These are phyloP conservation scores for Pseudogymnoascus sp. DNA, from an alignment of 2,329 filamentous ascomycete species.

Conservation along the genomic window DNA sequence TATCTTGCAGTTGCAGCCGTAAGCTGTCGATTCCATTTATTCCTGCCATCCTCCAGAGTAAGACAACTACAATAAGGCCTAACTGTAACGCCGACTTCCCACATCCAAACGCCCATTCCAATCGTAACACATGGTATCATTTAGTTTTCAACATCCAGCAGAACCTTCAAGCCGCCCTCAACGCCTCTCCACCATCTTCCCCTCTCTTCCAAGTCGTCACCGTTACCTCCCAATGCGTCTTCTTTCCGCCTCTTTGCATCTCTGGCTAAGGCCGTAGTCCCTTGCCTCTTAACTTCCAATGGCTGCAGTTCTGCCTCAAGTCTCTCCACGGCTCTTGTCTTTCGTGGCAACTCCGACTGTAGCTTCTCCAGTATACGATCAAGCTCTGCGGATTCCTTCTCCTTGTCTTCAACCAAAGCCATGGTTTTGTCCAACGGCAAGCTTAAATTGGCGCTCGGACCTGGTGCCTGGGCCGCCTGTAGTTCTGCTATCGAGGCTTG, in stretches of 20 bases:
- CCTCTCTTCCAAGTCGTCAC: conserved; percentile 67
- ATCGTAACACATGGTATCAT: conserved; percentile 6
- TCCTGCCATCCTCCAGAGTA: not conserved
- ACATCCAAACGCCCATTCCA: conserved; percentile 6
- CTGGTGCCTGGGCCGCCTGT: conserved; percentile 34
- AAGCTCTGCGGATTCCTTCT: conserved; percentile 45
- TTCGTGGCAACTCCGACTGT: conserved; percentile 54
- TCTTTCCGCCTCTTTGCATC: conserved; percentile 65
- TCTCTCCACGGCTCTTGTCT: conserved; percentile 58
- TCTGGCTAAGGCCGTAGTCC: conserved; percentile 57
- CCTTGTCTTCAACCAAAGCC: conserved; percentile 43
- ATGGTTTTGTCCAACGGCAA: conserved; percentile 51
- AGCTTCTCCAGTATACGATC: conserved; percentile 57
- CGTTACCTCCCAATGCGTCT: conserved; percentile 53
- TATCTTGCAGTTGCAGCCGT: not conserved
- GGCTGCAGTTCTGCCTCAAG: conserved; percentile 60
- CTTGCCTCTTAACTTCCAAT: conserved; percentile 58
- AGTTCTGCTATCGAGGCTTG: conserved; percentile 42
- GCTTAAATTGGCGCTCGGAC: conserved; percentile 40
- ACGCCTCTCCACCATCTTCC: conserved; percentile 67
- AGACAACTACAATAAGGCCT: not conserved
- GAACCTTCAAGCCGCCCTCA: conserved; percentile 53
- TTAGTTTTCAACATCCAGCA: conserved; percentile 48
- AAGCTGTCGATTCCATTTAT: not conserved
- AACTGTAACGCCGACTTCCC: not conserved